Evolutionary conservation across 192 early-diverging fungal genomes (phyloP), one percentile per base, ranked within the genome.

Genomic region (Dissophora globulifera): DNA sequence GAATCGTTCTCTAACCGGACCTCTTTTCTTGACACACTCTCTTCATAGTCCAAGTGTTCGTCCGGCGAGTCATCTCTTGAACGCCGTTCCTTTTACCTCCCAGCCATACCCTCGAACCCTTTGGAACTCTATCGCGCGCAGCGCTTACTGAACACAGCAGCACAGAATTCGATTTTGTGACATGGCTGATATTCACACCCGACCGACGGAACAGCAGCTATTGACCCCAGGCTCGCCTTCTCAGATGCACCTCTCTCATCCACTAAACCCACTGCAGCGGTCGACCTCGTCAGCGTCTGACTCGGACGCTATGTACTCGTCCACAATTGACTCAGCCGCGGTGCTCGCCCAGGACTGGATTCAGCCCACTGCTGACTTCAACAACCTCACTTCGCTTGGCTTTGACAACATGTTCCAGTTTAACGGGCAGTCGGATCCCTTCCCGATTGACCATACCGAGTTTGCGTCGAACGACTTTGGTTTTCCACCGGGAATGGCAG

Each of bases 381-480:
- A 76, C 61, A 58, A 52, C 30, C 58, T 76, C 26, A 60, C 72
- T 20, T 62, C 62, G 30, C 72, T 76, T 20, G 72, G 72, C 10
- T 76, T 76, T n/a, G 72, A 76, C 31, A 59, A 20, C 35, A 67
- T 76, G 51, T 76, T 76, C 31, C 58, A 66, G 35, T 76, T 67
- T 47, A 67, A 57, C 19, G 58, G 63, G 4, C 72, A 76, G 51
- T 32, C 57, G 4, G 72, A 76, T 25, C 9, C 72, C 3, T 76
- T 67, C 52, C 64, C 62, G 13, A 76, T 76, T 30, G 72, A 76
- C 17, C 72, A 76, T 31, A 67, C 63, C 17, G 72, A 76, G 42
- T 76, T 76, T 62, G 64, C 58, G 4, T 60, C 57, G 7, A 61
- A 53, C 45, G 72, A 76, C 53, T 76, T 76, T 67, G 72, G 63